Conservation (phyloP, 176 grass and related monocot species). For the Saccharum officinarum region DNA sequence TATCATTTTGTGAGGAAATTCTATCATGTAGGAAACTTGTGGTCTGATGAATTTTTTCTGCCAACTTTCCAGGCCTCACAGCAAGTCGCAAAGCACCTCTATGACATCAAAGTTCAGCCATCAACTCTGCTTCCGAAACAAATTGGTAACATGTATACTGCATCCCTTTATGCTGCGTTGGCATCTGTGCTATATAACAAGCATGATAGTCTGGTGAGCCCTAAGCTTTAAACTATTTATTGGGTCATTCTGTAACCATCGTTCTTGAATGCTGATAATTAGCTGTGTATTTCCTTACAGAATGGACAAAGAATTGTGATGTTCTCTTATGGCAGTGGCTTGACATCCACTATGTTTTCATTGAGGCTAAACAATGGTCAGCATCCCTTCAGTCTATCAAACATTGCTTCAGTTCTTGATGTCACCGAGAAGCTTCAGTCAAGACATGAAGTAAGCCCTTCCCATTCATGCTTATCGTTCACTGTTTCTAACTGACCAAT, state of each 20-base stretch:
- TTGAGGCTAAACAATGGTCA: constrained; percentile 69
- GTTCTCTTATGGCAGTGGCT: constrained; percentile 98
- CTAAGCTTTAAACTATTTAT: background rate
- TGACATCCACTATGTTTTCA: constrained; percentile 80
- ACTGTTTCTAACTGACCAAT: background rate
- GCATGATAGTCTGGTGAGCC: constrained; percentile 56
- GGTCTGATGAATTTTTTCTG: background rate
- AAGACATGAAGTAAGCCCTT: constrained; percentile 69
- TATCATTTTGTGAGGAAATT: background rate
- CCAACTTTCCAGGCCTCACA: constrained; percentile 52
- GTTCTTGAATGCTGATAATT: background rate
- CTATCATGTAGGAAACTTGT: constrained; percentile 24
- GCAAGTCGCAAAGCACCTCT: constrained; percentile 63
- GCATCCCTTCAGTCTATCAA: constrained; percentile 74
- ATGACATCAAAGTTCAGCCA: constrained; percentile 72
- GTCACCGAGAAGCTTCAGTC: constrained; percentile 72
- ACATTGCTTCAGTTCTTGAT: constrained; percentile 80
- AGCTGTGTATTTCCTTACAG: constrained; percentile 40
- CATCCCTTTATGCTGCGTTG: constrained; percentile 81
- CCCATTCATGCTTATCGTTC: background rate
- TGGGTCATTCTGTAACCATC: background rate
- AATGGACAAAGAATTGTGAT: constrained; percentile 73
- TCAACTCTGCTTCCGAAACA: constrained; percentile 74
- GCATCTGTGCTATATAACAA: constrained; percentile 65
- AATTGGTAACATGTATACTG: constrained; percentile 85